These are phyloP conservation scores for Sclerotinia minor DNA, from an alignment of 2,329 filamentous ascomycete genomes.

Conservation along the genomic window DNA sequence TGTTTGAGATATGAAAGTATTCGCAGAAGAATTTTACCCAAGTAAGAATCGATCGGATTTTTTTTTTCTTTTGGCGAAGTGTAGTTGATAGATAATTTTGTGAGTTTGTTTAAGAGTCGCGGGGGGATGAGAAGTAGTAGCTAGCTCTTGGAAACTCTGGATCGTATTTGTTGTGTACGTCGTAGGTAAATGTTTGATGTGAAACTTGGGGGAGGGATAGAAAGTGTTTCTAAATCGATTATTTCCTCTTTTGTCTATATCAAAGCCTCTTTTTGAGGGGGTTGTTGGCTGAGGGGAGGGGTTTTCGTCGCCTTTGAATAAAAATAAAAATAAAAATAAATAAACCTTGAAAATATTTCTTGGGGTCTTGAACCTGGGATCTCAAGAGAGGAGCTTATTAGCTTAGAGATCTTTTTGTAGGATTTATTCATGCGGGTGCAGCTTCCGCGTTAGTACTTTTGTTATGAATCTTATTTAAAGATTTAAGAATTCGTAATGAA, in stretches of 20 bases:
- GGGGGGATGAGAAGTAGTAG: background rate
- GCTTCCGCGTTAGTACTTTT: constrained; percentile 8
- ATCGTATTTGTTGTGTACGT: background rate
- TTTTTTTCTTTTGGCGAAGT: constrained; percentile 10
- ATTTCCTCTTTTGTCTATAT: background rate
- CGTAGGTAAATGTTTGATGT: background rate
- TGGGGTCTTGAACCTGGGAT: background rate
- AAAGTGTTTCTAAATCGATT: constrained; percentile 1
- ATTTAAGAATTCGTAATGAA: no score
- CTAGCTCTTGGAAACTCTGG: background rate
- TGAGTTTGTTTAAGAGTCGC: background rate
- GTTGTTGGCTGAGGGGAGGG: background rate
- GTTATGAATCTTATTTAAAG: background rate
- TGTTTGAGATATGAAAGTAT: background rate
- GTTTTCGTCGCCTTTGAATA: background rate
- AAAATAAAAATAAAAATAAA: background rate
- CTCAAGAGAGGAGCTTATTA: no score
- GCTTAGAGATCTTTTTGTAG: constrained; percentile 4
- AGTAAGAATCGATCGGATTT: background rate
- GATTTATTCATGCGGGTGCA: background rate
- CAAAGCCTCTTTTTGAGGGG: background rate
- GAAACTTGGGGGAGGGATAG: constrained; percentile 3
- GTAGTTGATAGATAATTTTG: background rate
- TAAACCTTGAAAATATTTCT: background rate
- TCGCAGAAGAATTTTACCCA: background rate